A percentile compares a stretch with the other conserved stretches of the same genome.
Conservation (phyloP, 306 rosid species). For the Elaeagnus macrophylla region DNA sequence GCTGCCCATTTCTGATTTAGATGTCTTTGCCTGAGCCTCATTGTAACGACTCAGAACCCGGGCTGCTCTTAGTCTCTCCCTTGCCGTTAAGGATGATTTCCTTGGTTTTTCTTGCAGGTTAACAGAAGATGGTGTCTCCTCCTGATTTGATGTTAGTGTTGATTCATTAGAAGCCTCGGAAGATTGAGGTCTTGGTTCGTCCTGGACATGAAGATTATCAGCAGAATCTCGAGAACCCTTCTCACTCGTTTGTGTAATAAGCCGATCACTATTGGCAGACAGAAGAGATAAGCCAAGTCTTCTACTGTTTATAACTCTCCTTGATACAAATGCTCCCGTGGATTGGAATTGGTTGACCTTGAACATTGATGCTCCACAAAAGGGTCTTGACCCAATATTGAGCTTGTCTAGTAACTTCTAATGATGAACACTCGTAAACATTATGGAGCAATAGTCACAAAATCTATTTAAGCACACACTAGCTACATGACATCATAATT, state of each 20-base stretch:
- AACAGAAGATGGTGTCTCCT: slow-evolving; percentile 22
- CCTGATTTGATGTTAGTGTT: slow-evolving; percentile 17
- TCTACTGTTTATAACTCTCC: slow-evolving; percentile 37
- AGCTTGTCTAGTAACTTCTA: slow-evolving; percentile 49
- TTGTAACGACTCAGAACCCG: slow-evolving; percentile 50
- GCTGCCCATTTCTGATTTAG: slow-evolving; percentile 53
- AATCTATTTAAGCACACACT: slow-evolving; percentile 1
- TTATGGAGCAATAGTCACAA: slow-evolving; percentile 11
- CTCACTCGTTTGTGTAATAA: slow-evolving; percentile 40
- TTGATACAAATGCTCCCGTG: slow-evolving; percentile 24
- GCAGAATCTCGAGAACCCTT: slow-evolving; percentile 28
- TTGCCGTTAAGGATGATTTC: slow-evolving; percentile 49
- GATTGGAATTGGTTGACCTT: slow-evolving; percentile 33
- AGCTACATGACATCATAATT: too few species aligned
- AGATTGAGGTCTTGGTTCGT: slow-evolving; percentile 30
- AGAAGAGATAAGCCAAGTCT: slow-evolving; percentile 32
- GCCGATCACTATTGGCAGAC: slow-evolving; percentile 57
- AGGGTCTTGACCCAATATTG: slow-evolving; percentile 42
- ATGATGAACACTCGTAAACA: slow-evolving; percentile 21
- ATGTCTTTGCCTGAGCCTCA: slow-evolving; percentile 31
- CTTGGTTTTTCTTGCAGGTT: slow-evolving; percentile 14
- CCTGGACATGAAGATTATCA: slow-evolving; percentile 27
- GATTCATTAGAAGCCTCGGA: slow-evolving; percentile 42
- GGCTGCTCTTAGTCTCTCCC: slow-evolving; percentile 82
- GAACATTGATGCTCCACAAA: slow-evolving; percentile 40